Percentiles rank a stretch among this genome's conserved stretches.
Evolutionary conservation across 768 basidiomycete species (phyloP).

Genomic region (Boletus fagicola): DNA sequence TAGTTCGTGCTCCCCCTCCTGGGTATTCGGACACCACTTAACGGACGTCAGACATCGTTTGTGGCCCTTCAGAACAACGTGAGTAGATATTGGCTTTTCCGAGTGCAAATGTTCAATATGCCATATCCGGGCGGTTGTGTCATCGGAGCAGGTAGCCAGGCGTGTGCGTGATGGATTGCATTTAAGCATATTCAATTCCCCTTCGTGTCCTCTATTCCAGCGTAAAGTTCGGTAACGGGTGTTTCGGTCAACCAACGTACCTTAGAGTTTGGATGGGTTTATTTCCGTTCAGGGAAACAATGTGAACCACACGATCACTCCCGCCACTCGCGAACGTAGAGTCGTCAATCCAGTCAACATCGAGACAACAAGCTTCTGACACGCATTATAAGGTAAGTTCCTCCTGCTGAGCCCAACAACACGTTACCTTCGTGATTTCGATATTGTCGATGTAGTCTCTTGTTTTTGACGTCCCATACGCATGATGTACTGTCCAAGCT

Average conservation of each 20-base stretch:
- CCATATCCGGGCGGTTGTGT: slow-evolving; percentile 77
- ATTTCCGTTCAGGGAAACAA: slow-evolving; percentile 53
- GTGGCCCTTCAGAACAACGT: slow-evolving; percentile 59
- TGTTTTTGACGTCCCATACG: slow-evolving; percentile 72
- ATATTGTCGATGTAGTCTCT: slow-evolving; percentile 61
- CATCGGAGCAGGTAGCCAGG: slow-evolving; percentile 81
- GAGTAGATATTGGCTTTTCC: slow-evolving; percentile 21
- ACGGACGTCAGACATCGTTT: slow-evolving; percentile 61
- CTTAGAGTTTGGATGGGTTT: slow-evolving; percentile 60
- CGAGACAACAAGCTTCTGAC: slow-evolving; percentile 68
- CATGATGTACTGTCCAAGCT: slow-evolving; percentile 77
- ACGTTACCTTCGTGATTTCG: slow-evolving; percentile 60
- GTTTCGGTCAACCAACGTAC: slow-evolving; percentile 40
- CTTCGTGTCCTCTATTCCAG: slow-evolving; percentile 58
- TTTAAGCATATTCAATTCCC: slow-evolving; percentile 78
- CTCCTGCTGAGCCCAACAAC: neutral
- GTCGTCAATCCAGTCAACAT: slow-evolving; percentile 77
- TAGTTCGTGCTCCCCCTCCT: slow-evolving; percentile 53
- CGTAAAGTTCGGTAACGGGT: slow-evolving; percentile 3
- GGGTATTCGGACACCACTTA: slow-evolving; percentile 62
- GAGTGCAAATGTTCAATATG: slow-evolving; percentile 48
- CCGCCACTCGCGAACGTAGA: slow-evolving; percentile 71
- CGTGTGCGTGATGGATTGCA: slow-evolving; percentile 63
- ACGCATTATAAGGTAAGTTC: slow-evolving; percentile 8
- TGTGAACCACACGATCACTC: slow-evolving; percentile 61